Percentiles rank a stretch among this genome's conserved stretches.
Conservation (phyloP, 306 rosid genomes). For the Morella rubra region DNA sequence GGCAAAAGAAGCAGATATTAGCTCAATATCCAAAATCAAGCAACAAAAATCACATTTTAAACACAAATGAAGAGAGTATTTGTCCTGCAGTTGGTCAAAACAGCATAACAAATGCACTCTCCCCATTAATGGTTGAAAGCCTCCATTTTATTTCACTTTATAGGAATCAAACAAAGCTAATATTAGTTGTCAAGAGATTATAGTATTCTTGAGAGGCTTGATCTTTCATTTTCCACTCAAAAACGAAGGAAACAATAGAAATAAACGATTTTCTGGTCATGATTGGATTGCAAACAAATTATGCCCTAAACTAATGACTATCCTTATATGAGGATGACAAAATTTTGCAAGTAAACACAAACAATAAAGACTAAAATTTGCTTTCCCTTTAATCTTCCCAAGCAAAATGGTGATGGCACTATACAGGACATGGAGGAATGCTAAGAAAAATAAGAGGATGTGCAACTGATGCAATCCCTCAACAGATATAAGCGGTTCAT, state of each 20-base stretch:
- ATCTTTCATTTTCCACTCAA: background rate
- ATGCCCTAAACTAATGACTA: background rate
- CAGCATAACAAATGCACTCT: background rate
- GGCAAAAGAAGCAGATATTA: background rate
- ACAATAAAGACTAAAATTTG: background rate
- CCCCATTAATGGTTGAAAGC: background rate
- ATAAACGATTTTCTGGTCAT: background rate
- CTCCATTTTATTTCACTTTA: background rate
- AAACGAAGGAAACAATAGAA: background rate
- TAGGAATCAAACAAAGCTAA: background rate
- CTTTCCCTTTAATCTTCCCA: conserved; percentile 86
- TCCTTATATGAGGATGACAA: background rate
- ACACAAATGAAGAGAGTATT: background rate
- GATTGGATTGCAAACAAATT: background rate
- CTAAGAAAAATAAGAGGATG: conserved; percentile 93
- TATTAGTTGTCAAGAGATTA: background rate
- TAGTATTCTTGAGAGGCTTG: background rate
- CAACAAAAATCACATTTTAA: background rate
- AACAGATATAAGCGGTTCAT: conserved; percentile 67
- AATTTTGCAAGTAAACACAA: conserved; percentile 14
- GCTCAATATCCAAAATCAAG: background rate
- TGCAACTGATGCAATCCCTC: conserved; percentile 92
- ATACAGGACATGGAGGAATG: conserved; percentile 78
- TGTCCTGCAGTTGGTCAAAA: background rate
- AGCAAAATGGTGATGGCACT: conserved; percentile 95